Conservation (phyloP, 1,139 yeast genomes). For the Geotrichum siamense region DNA sequence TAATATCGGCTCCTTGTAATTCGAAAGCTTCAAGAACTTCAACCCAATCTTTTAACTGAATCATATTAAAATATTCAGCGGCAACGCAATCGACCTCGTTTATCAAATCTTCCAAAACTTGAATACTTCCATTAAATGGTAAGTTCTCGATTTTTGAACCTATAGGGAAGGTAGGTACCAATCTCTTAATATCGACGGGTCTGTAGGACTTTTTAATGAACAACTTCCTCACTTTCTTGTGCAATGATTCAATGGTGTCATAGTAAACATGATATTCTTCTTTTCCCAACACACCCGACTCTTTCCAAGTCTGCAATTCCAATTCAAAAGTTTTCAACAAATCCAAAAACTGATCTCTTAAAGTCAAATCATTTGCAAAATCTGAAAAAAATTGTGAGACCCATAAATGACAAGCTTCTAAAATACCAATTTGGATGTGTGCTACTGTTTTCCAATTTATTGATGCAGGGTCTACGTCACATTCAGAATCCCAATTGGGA, state of each 20-base stretch:
- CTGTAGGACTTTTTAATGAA: conserved; percentile 76
- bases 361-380: conserved; percentile 60
- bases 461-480: conserved; percentile 31
- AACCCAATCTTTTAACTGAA: conserved; percentile 73
- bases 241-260: conserved; percentile 45
- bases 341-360: conserved; percentile 57
- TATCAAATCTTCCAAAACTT: conserved; percentile 47
- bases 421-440: conserved; percentile 72
- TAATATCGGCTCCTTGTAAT: conserved; percentile 48
- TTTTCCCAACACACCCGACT: conserved; percentile 27
- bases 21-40: conserved; percentile 68
- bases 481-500: conserved; percentile 39
- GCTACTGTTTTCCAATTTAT: conserved; percentile 53
- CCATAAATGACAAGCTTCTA: conserved; percentile 69
- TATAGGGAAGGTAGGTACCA: conserved; percentile 25
- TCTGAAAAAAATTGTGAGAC: conserved; percentile 68
- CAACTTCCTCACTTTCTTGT: conserved; percentile 60
- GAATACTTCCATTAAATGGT: conserved; percentile 24
- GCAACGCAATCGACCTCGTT: conserved; percentile 59
- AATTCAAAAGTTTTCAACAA: conserved; percentile 62
- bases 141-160: conserved; percentile 25
- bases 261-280: conserved; percentile 31
- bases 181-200: conserved; percentile 44
- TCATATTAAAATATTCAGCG: conserved; percentile 51
- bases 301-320: conserved; percentile 62